Percentiles rank a stretch among this genome's conserved stretches.
Evolutionary conservation across 306 rosid genomes (phyloP).

Genomic region (Cotoneaster glaucophyllus): DNA sequence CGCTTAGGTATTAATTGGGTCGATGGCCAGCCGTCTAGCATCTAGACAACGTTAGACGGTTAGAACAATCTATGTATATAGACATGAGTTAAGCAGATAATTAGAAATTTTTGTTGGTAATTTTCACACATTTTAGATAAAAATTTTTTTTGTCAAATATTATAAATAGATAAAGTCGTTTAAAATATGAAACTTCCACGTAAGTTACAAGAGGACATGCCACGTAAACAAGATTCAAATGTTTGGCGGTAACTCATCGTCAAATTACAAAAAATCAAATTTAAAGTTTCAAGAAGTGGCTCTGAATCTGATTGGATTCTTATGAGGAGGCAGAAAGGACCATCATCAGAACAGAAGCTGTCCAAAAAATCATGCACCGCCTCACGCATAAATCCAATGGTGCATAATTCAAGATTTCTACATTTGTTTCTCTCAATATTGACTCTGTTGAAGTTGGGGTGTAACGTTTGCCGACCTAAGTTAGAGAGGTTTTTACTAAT

Average conservation of each 20-base stretch:
- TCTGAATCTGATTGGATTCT: not conserved
- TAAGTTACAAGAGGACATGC: not conserved
- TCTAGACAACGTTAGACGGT: no score
- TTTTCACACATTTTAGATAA: no score
- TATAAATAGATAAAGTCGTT: no score
- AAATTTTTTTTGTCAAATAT: no score
- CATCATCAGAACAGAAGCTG: not conserved
- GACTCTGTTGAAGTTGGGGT: not conserved
- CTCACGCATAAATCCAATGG: slow-evolving; percentile 9
- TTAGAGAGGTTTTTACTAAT: rapidly evolving
- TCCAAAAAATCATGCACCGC: slow-evolving; percentile 20
- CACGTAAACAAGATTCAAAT: not conserved
- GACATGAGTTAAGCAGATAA: no score
- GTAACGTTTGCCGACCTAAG: no score
- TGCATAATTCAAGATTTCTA: not conserved
- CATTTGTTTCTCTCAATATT: not conserved
- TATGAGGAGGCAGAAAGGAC: not conserved
- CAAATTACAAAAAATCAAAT: not conserved
- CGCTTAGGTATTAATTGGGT: no score
- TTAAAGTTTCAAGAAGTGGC: not conserved
- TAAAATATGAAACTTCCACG: not conserved
- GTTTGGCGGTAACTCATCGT: not conserved
- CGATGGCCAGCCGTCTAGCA: no score
- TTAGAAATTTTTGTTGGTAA: no score
- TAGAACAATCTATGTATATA: no score